These are phyloP conservation scores for Scutellaria baicalensis DNA, from an alignment of 257 asterid genomes.

Conservation along the genomic window DNA sequence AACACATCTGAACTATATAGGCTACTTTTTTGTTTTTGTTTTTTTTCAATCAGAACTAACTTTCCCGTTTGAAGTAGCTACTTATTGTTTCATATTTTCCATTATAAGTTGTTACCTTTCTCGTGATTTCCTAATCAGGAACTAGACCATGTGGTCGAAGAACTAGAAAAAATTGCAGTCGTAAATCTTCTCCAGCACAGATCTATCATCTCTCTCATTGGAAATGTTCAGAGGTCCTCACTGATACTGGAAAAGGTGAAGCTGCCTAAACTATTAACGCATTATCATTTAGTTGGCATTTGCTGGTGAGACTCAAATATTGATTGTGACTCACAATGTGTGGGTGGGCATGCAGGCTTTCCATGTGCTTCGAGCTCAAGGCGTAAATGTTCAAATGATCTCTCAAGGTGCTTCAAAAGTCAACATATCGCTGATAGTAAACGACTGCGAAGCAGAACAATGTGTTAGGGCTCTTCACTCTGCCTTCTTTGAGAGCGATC, in stretches of 20 bases:
- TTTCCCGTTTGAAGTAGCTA: not conserved
- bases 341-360: conserved; percentile 83
- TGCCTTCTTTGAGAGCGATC: conserved; percentile 58
- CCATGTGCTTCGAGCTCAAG: conserved; percentile 58
- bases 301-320: not conserved
- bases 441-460: conserved; percentile 77
- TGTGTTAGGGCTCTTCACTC: conserved; percentile 76
- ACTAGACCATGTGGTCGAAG: conserved; percentile 23
- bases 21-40: no score
- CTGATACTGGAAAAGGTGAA: conserved; percentile 17
- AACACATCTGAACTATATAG: not conserved
- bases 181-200: conserved; percentile 23
- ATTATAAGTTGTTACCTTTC: not conserved
- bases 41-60: not conserved
- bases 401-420: conserved; percentile 93
- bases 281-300: not conserved
- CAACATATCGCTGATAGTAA: conserved; percentile 78
- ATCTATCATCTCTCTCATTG: conserved; percentile 22
- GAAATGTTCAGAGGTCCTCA: conserved; percentile 24
- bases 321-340: not conserved
- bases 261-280: not conserved
- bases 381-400: conserved; percentile 87
- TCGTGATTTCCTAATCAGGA: conserved; percentile 6
- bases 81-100: not conserved
- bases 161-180: conserved; percentile 22